A percentile compares a stretch with the other conserved stretches of the same genome.
Conservation (phyloP, 1,139 yeast species). For the Chernovozyma sophiae-reginae region DNA sequence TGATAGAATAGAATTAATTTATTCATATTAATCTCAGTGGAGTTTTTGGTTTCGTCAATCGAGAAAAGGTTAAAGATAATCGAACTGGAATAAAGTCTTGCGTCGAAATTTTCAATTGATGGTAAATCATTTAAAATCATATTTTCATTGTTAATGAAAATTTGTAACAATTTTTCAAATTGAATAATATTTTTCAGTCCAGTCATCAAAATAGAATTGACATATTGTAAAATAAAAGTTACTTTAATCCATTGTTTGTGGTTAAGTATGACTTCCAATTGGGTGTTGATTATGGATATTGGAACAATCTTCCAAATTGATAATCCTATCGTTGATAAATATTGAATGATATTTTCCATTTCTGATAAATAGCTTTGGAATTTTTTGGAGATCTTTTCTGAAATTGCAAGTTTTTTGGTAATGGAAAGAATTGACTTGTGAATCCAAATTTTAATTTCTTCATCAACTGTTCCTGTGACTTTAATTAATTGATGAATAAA, state of each 20-base stretch:
- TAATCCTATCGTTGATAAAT: constrained; percentile 8
- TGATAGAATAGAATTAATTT: constrained; percentile 48
- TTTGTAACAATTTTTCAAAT: constrained; percentile 56
- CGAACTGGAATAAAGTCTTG: constrained; percentile 41
- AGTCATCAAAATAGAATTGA: constrained; percentile 29
- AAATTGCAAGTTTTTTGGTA: constrained; percentile 63
- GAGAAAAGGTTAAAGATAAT: constrained; percentile 43
- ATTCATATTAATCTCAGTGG: constrained; percentile 45
- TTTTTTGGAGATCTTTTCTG: constrained; percentile 24
- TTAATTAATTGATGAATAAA: background rate
- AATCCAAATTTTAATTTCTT: constrained; percentile 29
- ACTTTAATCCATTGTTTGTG: constrained; percentile 43
- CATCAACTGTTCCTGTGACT: background rate
- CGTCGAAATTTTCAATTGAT: constrained; percentile 13
- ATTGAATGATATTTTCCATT: constrained; percentile 15
- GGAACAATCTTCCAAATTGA: constrained; percentile 46
- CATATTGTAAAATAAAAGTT: constrained; percentile 38
- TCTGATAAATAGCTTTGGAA: constrained; percentile 26
- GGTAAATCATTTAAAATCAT: constrained; percentile 28
- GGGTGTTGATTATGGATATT: constrained; percentile 52
- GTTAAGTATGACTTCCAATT: constrained; percentile 59
- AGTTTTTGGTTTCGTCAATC: constrained; percentile 43
- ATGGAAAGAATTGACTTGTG: constrained; percentile 52
- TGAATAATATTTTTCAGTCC: constrained; percentile 38
- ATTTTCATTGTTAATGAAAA: constrained; percentile 50